Evolutionary conservation across 805 yeast genomes (phyloP).

Genomic region (Myxozyma nipponensis): DNA sequence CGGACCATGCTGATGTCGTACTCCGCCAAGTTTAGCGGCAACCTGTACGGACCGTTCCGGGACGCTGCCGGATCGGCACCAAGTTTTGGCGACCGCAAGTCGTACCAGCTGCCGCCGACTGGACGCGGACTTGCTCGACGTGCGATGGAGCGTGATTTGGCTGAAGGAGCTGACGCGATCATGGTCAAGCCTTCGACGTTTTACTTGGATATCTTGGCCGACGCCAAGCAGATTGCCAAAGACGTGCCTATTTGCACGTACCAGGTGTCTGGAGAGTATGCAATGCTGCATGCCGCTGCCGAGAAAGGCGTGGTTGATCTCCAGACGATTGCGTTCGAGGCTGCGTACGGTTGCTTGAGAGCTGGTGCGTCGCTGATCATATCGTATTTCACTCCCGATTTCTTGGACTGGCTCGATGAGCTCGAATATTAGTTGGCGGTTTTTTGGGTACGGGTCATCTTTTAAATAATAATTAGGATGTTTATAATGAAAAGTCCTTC

Average conservation of each 20-base stretch:
- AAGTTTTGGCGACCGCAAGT: constrained; percentile 81
- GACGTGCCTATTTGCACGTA: constrained; percentile 91
- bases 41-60: constrained; percentile 92
- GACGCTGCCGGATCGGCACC: constrained; percentile 96
- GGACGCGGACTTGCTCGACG: constrained; percentile 92
- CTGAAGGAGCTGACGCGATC: constrained; percentile 93
- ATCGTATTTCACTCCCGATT: constrained; percentile 92
- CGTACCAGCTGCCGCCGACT: constrained; percentile 89
- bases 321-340: constrained; percentile 70
- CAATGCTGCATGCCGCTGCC: constrained; percentile 98
- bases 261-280: constrained; percentile 96
- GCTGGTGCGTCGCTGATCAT: constrained; percentile 94
- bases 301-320: constrained; percentile 90
- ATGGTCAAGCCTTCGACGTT: constrained; percentile 96
- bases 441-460: too few species aligned
- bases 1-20: constrained; percentile 87
- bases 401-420: constrained; percentile 80
- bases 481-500: background rate
- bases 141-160: constrained; percentile 78
- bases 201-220: constrained; percentile 84
- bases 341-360: constrained; percentile 85
- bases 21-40: constrained; percentile 89
- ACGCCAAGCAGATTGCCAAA: constrained; percentile 74
- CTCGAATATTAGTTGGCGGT: background rate
- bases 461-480: background rate